These are phyloP conservation scores for Lobosporangium transversale DNA, from an alignment of 192 early-diverging fungal genomes.

Conservation along the genomic window DNA sequence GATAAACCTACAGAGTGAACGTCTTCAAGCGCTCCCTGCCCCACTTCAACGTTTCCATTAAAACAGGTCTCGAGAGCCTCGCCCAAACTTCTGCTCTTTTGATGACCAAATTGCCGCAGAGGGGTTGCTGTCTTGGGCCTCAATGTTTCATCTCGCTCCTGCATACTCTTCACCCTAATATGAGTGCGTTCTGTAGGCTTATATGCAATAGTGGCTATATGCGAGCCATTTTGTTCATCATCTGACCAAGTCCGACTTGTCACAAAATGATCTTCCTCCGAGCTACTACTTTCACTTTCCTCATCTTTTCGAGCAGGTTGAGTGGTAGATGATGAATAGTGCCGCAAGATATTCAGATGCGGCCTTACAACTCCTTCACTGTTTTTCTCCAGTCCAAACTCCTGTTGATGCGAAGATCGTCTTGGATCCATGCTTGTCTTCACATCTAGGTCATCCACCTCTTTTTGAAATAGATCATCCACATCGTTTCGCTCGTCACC, in stretches of 20 bases:
- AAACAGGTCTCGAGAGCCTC: slow-evolving; percentile 27
- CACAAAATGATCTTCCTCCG: slow-evolving; percentile 35
- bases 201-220: too few relatives aligned
- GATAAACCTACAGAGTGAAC: slow-evolving; percentile 11
- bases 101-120: slow-evolving; percentile 18
- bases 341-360: neutral
- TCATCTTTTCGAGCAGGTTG: neutral
- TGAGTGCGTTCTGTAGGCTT: too few relatives aligned
- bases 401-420: slow-evolving; percentile 5
- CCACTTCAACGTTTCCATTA: slow-evolving; percentile 19
- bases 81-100: slow-evolving; percentile 35
- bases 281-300: slow-evolving; percentile 4
- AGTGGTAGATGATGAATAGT: neutral
- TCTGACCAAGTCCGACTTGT: slow-evolving; percentile 23
- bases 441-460: slow-evolving; percentile 33
- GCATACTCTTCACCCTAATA: neutral
- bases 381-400: neutral
- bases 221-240: neutral
- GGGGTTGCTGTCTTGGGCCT: neutral
- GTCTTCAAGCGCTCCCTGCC: slow-evolving; percentile 9
- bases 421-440: slow-evolving; percentile 10
- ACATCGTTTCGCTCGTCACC: neutral
- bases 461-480: slow-evolving; percentile 35
- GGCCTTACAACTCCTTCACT: neutral
- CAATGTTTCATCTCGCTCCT: neutral